A percentile compares a stretch with the other conserved stretches of the same genome.
phyloP scores from a whole-genome alignment of 176 grass and related monocot genomes.

The Thinopyrum elongatum region DNA sequence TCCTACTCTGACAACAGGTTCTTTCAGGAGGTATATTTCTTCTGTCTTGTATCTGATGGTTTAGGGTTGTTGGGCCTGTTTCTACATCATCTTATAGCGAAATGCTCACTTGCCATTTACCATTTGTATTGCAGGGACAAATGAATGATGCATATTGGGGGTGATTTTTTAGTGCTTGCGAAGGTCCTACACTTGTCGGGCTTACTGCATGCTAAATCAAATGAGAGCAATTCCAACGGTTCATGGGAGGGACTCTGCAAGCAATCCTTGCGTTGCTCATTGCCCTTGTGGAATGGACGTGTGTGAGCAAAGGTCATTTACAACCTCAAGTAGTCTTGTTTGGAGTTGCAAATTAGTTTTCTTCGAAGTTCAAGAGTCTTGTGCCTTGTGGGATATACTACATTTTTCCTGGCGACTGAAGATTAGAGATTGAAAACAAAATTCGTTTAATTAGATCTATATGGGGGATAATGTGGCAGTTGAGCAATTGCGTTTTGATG shows the following conservation, averaged over 20 bases:
- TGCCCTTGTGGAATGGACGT: slow-evolving; percentile 82
- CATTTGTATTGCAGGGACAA: slow-evolving; percentile 63
- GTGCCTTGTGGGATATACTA: slow-evolving; percentile 29
- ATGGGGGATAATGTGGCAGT: slow-evolving; percentile 8
- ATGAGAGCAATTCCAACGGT: slow-evolving; percentile 50
- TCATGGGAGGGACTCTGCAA: slow-evolving; percentile 89
- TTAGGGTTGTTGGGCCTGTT: slow-evolving; percentile 11
- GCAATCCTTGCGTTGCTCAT: slow-evolving; percentile 78
- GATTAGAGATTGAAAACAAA: slow-evolving; percentile 32
- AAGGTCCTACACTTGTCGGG: slow-evolving; percentile 56
- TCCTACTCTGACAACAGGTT: slow-evolving; percentile 92
- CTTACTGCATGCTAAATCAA: slow-evolving; percentile 44
- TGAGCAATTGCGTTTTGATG: slow-evolving; percentile 22
- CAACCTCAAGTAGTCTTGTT: slow-evolving; percentile 98
- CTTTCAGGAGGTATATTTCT: slow-evolving; percentile 83
- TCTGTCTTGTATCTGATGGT: neutral
- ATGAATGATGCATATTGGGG: slow-evolving; percentile 97
- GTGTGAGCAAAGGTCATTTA: slow-evolving; percentile 89
- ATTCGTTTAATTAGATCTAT: slow-evolving; percentile 29
- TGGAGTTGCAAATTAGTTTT: slow-evolving; percentile 70
- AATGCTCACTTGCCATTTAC: neutral
- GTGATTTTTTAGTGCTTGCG: slow-evolving; percentile 94
- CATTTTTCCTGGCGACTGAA: slow-evolving; percentile 24
- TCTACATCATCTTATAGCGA: neutral
- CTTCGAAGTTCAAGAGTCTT: neutral